phyloP scores from a whole-genome alignment of 2,329 filamentous ascomycete genomes.

The Penicillium glabrum region DNA sequence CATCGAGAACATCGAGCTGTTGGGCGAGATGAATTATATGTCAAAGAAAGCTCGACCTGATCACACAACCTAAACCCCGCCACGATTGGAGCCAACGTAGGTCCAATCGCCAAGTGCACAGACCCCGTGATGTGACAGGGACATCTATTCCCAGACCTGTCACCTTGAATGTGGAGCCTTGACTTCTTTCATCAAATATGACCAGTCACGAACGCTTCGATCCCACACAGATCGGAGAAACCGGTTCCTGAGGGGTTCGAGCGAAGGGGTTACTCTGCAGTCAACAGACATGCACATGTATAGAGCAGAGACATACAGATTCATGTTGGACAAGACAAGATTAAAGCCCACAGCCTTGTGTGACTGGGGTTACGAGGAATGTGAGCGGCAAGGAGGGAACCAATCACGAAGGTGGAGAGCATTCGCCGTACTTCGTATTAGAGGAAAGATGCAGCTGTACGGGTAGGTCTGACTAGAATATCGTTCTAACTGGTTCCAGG shows the following conservation, averaged over 20 bases:
- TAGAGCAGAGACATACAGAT: too few species aligned
- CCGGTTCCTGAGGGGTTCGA: not conserved
- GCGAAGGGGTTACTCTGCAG: too few species aligned
- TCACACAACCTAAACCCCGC: not conserved
- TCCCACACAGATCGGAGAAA: not conserved
- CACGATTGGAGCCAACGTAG: not conserved
- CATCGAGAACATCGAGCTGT: not conserved
- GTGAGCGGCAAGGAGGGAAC: too few species aligned
- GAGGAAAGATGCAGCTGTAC: too few species aligned
- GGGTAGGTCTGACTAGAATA: too few species aligned
- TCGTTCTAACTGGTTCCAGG: not conserved
- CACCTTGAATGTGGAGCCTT: not conserved
- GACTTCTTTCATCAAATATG: slow-evolving; percentile 2
- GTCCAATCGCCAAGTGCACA: not conserved
- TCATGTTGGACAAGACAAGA: not conserved
- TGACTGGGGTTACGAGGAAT: not conserved
- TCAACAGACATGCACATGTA: too few species aligned
- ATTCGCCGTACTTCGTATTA: too few species aligned
- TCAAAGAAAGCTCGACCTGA: not conserved
- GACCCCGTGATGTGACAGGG: not conserved
- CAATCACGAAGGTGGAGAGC: too few species aligned
- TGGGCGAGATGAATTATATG: not conserved
- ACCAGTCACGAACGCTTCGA: slow-evolving; percentile 20
- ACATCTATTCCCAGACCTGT: not conserved
- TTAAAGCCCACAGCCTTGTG: too few species aligned